phyloP scores from a whole-genome alignment of 208 protist genomes.

The Trypanosoma scelopori region DNA sequence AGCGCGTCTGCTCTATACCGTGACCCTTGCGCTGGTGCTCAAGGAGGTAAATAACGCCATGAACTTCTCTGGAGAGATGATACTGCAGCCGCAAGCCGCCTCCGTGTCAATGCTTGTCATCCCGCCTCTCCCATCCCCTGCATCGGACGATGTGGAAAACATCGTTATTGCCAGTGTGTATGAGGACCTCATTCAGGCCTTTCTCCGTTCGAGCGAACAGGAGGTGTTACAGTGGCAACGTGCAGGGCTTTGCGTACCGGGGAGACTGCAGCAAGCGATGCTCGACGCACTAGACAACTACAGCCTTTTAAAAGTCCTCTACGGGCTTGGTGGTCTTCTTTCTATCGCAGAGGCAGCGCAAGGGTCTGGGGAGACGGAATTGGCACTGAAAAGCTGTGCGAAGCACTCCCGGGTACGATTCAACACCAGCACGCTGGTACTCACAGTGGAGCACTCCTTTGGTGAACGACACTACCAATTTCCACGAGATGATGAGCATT shows the following conservation, averaged over 20 bases:
- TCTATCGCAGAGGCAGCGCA: slow-evolving; percentile 8
- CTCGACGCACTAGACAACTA: slow-evolving; percentile 27
- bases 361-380: neutral
- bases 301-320: slow-evolving; percentile 23
- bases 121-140: slow-evolving; percentile 7
- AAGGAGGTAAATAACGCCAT: slow-evolving; percentile 17
- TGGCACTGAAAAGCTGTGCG: slow-evolving; percentile 19
- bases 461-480: slow-evolving; percentile 27
- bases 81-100: neutral
- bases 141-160: slow-evolving; percentile 19
- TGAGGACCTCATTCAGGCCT: slow-evolving; percentile 23
- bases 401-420: slow-evolving; percentile 10
- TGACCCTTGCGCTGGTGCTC: slow-evolving; percentile 6
- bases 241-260: slow-evolving; percentile 12
- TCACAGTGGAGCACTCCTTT: slow-evolving; percentile 28
- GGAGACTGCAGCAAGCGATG: neutral
- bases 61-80: neutral
- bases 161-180: slow-evolving; percentile 19
- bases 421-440: slow-evolving; percentile 6
- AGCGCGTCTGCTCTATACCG: slow-evolving; percentile 19
- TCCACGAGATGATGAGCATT: neutral
- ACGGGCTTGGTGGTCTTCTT: slow-evolving; percentile 25
- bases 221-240: slow-evolving; percentile 29
- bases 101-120: slow-evolving; percentile 15
- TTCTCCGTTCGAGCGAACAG: slow-evolving; percentile 20